A percentile compares a stretch with the other conserved stretches of the same genome.
Evolutionary conservation across 2,329 filamentous ascomycete genomes (phyloP).

Genomic region (Sphaerulina populicola): DNA sequence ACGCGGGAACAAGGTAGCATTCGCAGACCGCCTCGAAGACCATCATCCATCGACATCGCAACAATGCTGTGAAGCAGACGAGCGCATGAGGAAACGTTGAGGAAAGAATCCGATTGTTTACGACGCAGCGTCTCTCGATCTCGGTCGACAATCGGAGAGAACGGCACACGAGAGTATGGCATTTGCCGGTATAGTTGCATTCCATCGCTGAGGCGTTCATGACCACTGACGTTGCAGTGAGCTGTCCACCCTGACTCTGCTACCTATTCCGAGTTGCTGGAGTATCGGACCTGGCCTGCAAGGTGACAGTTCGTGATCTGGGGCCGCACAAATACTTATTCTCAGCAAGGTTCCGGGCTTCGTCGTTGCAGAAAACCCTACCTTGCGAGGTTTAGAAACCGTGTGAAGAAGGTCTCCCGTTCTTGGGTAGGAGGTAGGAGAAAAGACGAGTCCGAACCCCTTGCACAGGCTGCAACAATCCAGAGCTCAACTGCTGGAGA

Average conservation of each 20-base stretch:
- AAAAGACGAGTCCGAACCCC: constrained; percentile 13
- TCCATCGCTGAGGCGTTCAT: constrained; percentile 28
- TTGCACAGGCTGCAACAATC: constrained; percentile 28
- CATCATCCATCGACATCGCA: constrained; percentile 10
- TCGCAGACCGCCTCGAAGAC: constrained; percentile 22
- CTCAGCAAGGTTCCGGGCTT: constrained; percentile 22
- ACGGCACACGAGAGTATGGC: neutral
- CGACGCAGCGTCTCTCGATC: constrained; percentile 10
- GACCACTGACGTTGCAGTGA: constrained; percentile 20
- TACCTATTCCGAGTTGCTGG: constrained; percentile 21
- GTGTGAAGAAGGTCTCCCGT: too few relatives aligned
- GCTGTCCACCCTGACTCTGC: constrained; percentile 16
- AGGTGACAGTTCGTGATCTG: constrained; percentile 17
- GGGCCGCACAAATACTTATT: constrained; percentile 27
- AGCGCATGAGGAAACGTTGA: constrained; percentile 9
- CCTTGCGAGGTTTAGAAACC: constrained; percentile 15
- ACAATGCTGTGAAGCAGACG: constrained; percentile 9
- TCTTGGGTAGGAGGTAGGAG: too few relatives aligned
- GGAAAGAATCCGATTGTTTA: constrained; percentile 14
- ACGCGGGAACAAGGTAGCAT: constrained; percentile 17
- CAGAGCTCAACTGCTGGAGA: constrained; percentile 22
- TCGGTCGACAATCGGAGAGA: constrained; percentile 6
- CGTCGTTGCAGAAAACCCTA: constrained; percentile 14
- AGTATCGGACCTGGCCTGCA: constrained; percentile 19
- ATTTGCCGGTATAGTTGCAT: constrained; percentile 24